Percentiles rank a stretch among this genome's conserved stretches.
These are phyloP conservation scores for Maudiozyma humilis DNA, from an alignment of 1,139 yeast genomes.

Conservation along the genomic window DNA sequence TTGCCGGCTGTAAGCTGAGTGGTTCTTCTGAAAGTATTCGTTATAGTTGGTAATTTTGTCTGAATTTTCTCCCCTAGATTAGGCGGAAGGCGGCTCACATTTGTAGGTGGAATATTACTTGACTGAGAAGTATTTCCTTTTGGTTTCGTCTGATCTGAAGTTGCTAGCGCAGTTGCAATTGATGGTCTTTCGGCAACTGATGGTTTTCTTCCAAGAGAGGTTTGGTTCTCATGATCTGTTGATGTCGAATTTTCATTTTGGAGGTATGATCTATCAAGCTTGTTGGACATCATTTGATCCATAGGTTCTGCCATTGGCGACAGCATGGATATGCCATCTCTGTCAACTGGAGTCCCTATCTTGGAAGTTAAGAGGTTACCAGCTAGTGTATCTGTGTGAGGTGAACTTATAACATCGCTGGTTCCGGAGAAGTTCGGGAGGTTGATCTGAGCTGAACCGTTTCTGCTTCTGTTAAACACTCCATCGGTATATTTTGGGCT, in stretches of 20 bases:
- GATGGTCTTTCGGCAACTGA: neutral
- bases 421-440: neutral
- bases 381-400: neutral
- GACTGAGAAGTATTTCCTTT: neutral
- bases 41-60: slow-evolving; percentile 1
- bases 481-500: slow-evolving; percentile 19
- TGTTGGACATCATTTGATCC: slow-evolving; percentile 4
- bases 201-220: neutral
- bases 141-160: neutral
- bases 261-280: slow-evolving; percentile 1
- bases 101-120: neutral
- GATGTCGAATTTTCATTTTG: neutral
- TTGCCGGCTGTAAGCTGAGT: neutral
- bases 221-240: neutral
- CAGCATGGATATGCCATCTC: slow-evolving; percentile 1
- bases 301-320: slow-evolving; percentile 1
- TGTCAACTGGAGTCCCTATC: neutral
- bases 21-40: slow-evolving; percentile 2
- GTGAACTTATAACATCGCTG: neutral
- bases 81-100: neutral
- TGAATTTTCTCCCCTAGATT: neutral
- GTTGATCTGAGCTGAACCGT: slow-evolving; percentile 1
- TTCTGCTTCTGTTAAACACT: neutral
- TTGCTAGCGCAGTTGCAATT: neutral
- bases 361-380: slow-evolving; percentile 1